These are phyloP conservation scores for Pilaira anomala DNA, from an alignment of 192 early-diverging fungal species.

Conservation along the genomic window DNA sequence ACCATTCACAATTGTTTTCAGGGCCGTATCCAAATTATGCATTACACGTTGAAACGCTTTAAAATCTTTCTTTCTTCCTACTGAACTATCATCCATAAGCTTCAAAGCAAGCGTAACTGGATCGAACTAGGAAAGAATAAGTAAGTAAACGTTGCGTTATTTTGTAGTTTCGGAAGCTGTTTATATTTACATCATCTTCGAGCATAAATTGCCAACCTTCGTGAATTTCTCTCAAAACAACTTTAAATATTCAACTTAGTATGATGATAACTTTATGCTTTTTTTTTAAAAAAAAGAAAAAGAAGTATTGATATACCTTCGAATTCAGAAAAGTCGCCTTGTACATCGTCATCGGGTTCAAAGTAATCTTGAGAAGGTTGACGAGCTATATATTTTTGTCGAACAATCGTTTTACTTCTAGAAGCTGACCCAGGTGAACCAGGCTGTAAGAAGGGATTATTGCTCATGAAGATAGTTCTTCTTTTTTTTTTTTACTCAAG, in stretches of 20 bases:
- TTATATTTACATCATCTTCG: slow-evolving; percentile 44
- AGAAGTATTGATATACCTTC: too few relatives aligned
- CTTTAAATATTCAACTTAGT: slow-evolving; percentile 7
- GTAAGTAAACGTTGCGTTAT: not conserved
- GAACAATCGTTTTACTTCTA: slow-evolving; percentile 8
- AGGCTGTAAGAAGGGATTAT: slow-evolving; percentile 6
- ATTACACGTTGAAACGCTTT: slow-evolving; percentile 60
- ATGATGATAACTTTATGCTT: not conserved
- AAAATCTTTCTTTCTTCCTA: slow-evolving; percentile 59
- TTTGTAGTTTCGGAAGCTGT: not conserved
- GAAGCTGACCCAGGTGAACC: not conserved
- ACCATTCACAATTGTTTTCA: slow-evolving; percentile 70
- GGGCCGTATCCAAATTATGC: slow-evolving; percentile 58
- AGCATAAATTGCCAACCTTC: slow-evolving; percentile 57
- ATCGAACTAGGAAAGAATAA: slow-evolving; percentile 49
- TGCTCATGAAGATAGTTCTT: not conserved
- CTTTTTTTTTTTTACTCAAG: too few relatives aligned
- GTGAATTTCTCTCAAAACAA: slow-evolving; percentile 38
- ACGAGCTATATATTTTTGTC: not conserved
- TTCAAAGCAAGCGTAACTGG: slow-evolving; percentile 68
- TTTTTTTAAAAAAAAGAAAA: not conserved
- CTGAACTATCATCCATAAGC: slow-evolving; percentile 73
- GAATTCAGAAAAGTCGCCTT: slow-evolving; percentile 30
- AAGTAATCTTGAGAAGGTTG: slow-evolving; percentile 2
- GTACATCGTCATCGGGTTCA: slow-evolving; percentile 1